phyloP scores from a whole-genome alignment of 192 early-diverging fungal species.

The Coemansia biformis region DNA sequence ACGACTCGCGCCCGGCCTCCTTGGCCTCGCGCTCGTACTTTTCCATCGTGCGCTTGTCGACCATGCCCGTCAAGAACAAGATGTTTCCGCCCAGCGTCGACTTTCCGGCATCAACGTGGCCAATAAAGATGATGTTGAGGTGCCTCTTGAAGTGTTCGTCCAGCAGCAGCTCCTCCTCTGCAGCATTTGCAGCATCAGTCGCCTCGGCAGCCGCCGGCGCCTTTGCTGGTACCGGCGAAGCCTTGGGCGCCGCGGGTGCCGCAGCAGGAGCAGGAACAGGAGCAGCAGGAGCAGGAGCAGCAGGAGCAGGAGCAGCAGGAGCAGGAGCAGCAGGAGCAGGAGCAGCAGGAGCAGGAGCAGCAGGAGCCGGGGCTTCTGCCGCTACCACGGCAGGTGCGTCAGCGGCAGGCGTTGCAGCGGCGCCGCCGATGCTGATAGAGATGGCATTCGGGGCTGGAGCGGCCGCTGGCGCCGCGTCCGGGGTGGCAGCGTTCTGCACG shows the following conservation, averaged over 20 bases:
- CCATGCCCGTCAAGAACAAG: conserved; percentile 92
- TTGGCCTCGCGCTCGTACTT: conserved; percentile 99
- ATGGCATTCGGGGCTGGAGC: conserved; percentile 9
- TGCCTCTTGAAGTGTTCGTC: conserved; percentile 88
- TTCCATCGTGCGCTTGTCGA: conserved; percentile 98
- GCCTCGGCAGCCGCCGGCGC: conserved; percentile 1
- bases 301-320: conserved; percentile 7
- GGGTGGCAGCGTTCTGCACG: too few species aligned
- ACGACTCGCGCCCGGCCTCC: conserved; percentile 93
- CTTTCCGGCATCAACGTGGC: conserved; percentile 97
- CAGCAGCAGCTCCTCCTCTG: conserved; percentile 57
- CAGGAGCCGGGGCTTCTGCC: too few species aligned
- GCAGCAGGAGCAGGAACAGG: background rate
- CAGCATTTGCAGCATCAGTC: conserved; percentile 18
- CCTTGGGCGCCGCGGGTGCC: conserved; percentile 7
- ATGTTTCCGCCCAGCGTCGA: conserved; percentile 98
- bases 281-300: background rate
- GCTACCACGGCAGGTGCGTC: conserved; percentile 11
- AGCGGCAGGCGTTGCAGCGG: conserved; percentile 7
- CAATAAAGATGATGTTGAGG: conserved; percentile 97
- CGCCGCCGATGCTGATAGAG: too few species aligned
- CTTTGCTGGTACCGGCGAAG: conserved; percentile 1
- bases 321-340: conserved; percentile 13
- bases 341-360: conserved; percentile 15
- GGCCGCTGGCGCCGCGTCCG: conserved; percentile 36